Percentiles rank a stretch among this genome's conserved stretches.
Evolutionary conservation across 192 early-diverging fungal species (phyloP).

Genomic region (Backusella sp.): DNA sequence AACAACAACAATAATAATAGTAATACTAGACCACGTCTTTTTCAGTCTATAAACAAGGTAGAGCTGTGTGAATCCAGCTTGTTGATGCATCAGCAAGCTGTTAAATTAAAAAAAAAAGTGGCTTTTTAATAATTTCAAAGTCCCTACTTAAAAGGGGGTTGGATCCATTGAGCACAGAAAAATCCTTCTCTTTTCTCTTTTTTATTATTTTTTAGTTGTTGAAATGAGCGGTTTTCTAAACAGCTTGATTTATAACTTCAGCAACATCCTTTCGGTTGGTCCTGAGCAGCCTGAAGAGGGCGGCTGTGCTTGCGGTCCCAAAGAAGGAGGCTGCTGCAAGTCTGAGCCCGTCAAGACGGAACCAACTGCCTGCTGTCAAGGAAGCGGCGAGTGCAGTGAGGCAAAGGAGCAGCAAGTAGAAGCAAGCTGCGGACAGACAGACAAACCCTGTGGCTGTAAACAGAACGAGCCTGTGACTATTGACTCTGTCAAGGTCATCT

Average conservation of each 20-base stretch:
- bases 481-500: constrained; percentile 57
- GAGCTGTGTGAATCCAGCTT: too few relatives aligned
- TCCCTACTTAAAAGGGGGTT: neutral
- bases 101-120: neutral
- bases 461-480: constrained; percentile 11
- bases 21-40: too few relatives aligned
- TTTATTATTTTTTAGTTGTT: neutral
- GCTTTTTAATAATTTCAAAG: neutral
- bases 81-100: neutral
- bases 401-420: neutral
- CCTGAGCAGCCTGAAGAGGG: constrained; percentile 13
- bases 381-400: neutral
- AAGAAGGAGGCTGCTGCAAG: constrained; percentile 10
- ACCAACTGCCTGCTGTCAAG: neutral
- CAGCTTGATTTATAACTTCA: constrained; percentile 23
- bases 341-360: neutral
- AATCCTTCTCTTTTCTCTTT: neutral
- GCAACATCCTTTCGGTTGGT: constrained; percentile 28
- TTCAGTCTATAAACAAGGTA: too few relatives aligned
- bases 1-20: too few relatives aligned
- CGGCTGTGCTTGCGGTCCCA: constrained; percentile 12
- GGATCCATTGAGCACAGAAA: neutral
- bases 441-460: neutral
- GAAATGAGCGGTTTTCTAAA: constrained; percentile 28
- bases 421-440: neutral